phyloP scores from a whole-genome alignment of 495 filamentous ascomycete species.

The Neurospora sp. region DNA sequence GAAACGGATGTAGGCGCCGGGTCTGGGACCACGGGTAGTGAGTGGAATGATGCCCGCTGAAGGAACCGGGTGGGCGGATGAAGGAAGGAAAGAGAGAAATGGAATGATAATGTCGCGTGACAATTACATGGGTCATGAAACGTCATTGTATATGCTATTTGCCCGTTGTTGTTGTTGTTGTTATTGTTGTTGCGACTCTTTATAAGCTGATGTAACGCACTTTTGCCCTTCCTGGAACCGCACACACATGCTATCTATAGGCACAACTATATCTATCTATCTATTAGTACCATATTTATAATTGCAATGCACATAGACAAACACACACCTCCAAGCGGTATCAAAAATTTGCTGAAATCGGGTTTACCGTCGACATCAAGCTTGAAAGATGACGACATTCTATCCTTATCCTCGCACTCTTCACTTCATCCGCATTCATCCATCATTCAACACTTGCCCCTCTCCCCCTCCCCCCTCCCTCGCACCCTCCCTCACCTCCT shows the following conservation, averaged over 20 bases:
- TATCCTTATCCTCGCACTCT: background rate
- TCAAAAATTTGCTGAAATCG: background rate
- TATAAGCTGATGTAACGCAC: background rate
- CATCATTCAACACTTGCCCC: background rate
- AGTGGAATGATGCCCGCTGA: background rate
- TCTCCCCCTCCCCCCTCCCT: background rate
- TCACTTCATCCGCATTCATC: background rate
- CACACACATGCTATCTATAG: background rate
- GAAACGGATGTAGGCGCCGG: conserved; percentile 38
- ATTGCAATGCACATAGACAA: background rate
- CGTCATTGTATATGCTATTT: background rate
- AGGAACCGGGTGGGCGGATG: background rate
- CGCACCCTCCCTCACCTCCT: background rate
- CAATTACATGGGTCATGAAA: background rate
- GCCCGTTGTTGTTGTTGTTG: background rate
- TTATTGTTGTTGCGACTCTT: background rate
- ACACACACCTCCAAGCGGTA: background rate
- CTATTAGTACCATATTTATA: background rate
- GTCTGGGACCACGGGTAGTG: background rate
- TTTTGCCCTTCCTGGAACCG: background rate
- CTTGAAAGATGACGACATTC: background rate
- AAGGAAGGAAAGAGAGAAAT: background rate
- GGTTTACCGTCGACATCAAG: background rate
- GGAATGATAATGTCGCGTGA: background rate
- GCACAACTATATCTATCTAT: background rate